Evolutionary conservation across 495 filamentous ascomycete species (phyloP).

Genomic region (Podospora anserina): DNA sequence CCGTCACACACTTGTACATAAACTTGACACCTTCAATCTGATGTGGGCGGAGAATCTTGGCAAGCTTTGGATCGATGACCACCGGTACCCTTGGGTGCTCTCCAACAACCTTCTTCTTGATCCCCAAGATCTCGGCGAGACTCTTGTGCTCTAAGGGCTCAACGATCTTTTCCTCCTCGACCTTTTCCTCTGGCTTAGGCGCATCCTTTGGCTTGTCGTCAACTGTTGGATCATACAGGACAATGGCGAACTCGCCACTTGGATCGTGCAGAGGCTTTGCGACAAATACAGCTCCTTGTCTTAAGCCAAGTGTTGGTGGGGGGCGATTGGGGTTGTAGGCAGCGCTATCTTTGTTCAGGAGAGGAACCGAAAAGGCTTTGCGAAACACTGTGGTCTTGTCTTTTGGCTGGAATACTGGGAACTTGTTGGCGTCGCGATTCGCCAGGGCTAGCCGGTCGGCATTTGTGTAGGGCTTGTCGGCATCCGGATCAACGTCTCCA

Average conservation of each 20-base stretch:
- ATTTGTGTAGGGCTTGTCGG: conserved; percentile 81
- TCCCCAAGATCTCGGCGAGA: conserved; percentile 89
- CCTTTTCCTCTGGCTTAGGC: conserved; percentile 54
- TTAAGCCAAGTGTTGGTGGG: conserved; percentile 81
- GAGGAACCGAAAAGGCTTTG: conserved; percentile 77
- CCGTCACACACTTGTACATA: conserved; percentile 89
- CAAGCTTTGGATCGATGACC: conserved; percentile 88
- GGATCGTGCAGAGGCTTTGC: conserved; percentile 93
- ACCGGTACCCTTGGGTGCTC: conserved; percentile 88
- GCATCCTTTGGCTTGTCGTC: conserved; percentile 70
- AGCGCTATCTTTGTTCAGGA: conserved; percentile 72
- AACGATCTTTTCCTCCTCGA: conserved; percentile 57
- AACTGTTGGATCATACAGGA: conserved; percentile 90
- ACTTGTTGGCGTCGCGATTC: conserved; percentile 84
- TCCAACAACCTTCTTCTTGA: conserved; percentile 81
- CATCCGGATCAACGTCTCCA: conserved; percentile 54
- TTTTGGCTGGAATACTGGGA: conserved; percentile 83
- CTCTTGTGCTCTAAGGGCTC: conserved; percentile 87
- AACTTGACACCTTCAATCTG: conserved; percentile 99
- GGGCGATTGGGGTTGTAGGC: conserved; percentile 74
- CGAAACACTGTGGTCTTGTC: conserved; percentile 81
- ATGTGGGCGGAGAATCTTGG: conserved; percentile 92
- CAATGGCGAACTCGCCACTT: conserved; percentile 92
- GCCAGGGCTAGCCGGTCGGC: conserved; percentile 82
- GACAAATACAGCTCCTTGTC: conserved; percentile 78